phyloP scores from a whole-genome alignment of 129 eudicot genomes.

The Flaveria bidentis region DNA sequence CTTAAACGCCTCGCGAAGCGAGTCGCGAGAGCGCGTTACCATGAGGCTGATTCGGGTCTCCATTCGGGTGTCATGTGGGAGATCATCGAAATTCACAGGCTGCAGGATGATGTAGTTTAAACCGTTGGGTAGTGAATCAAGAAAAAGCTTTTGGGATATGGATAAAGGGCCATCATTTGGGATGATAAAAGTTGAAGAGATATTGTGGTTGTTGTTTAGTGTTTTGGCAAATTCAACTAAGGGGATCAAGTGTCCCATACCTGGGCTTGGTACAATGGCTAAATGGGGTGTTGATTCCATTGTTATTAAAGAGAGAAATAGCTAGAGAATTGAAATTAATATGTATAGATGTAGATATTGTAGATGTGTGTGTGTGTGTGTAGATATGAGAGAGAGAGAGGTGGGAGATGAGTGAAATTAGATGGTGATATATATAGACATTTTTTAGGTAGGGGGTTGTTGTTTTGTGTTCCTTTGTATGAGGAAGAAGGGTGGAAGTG shows the following conservation, averaged over 20 bases:
- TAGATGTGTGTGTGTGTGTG: no score
- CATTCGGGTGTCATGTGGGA: constrained; percentile 29
- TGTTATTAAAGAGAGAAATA: neutral
- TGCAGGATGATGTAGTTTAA: constrained; percentile 45
- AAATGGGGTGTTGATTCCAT: constrained; percentile 47
- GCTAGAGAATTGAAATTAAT: neutral
- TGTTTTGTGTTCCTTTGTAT: neutral
- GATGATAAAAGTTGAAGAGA: constrained; percentile 47
- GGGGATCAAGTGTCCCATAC: constrained; percentile 73
- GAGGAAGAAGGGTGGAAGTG: neutral
- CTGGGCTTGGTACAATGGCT: constrained; percentile 57
- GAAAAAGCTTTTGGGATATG: constrained; percentile 36
- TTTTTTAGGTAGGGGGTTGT: neutral
- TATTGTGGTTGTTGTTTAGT: constrained; percentile 29
- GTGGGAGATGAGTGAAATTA: constrained; percentile 17
- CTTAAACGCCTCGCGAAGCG: constrained; percentile 32
- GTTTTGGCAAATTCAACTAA: constrained; percentile 50
- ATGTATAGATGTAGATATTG: neutral
- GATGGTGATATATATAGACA: constrained; percentile 34
- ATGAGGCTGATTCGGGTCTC: constrained; percentile 51
- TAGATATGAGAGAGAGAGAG: neutral
- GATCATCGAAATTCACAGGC: constrained; percentile 43
- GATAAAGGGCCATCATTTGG: constrained; percentile 52
- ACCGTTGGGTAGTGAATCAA: constrained; percentile 45
- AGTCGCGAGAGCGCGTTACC: constrained; percentile 38